A percentile compares a stretch with the other conserved stretches of the same genome.
Conservation (phyloP, 805 yeast genomes). For the Metschnikowia orientalis region DNA sequence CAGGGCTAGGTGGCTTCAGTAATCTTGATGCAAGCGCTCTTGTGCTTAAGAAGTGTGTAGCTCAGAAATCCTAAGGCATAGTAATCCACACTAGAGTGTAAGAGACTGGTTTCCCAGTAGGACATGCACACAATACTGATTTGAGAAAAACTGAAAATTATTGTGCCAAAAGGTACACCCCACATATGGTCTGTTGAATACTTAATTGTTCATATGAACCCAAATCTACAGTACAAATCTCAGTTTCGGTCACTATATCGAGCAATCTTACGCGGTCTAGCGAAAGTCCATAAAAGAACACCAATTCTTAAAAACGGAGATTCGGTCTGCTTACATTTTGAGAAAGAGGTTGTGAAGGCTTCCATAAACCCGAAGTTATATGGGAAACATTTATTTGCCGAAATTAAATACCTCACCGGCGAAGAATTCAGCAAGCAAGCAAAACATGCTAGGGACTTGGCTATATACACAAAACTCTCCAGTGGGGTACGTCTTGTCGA, state of each 20-base stretch:
- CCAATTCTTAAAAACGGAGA: constrained; percentile 4
- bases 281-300: constrained; percentile 1
- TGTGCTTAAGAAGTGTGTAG: background rate
- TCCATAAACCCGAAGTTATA: constrained; percentile 14
- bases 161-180: no score
- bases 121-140: no score
- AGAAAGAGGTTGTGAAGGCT: constrained; percentile 11
- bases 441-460: constrained; percentile 5
- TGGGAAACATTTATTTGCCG: constrained; percentile 16
- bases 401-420: constrained; percentile 15
- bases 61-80: background rate
- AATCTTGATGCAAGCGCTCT: no score
- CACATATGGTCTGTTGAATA: background rate
- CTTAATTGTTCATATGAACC: background rate
- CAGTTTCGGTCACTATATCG: constrained; percentile 15
- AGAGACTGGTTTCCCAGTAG: no score
- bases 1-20: constrained; percentile 24
- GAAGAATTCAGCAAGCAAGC: constrained; percentile 16
- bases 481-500: constrained; percentile 14
- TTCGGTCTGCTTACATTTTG: background rate
- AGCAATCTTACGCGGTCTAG: constrained; percentile 13
- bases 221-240: background rate
- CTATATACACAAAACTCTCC: constrained; percentile 4
- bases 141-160: no score
- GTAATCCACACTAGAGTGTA: no score